Evolutionary conservation across 2,329 filamentous ascomycete genomes (phyloP), one percentile per base, ranked within the genome.

Genomic region (Dactylellina parvicollis): DNA sequence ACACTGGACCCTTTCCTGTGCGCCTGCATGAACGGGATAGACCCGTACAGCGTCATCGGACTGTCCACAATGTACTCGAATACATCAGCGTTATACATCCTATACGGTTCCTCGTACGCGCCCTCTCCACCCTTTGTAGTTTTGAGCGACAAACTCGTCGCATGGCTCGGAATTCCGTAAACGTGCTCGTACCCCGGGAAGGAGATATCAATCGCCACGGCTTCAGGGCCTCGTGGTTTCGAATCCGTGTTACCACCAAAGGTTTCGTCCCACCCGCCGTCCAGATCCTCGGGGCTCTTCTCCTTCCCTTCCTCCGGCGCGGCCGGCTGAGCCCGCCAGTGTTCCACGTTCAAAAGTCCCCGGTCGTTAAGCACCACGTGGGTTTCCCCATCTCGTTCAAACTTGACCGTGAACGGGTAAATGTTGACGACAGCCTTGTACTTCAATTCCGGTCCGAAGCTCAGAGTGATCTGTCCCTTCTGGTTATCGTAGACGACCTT

Each of bases 21-120:
- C 16, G 95, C 95, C 81, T 98, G 95, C 92, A 99, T 96, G 79
- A 98, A 91, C 1, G 95, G 95, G 77, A 99, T 98, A 5, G 92
- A 85, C n/a, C 95, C 95, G 79, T 99, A 99, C 1, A 99, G 85
- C 0, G 95, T 98, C 95, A 99, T 99, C 0, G 95, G 93, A 81
- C 92, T 98, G 81, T 98, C 91, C 78, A 97, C 86, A 78, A 96
- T 89, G 80, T 99, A 99, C 82, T 99, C 95, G 78, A 99, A 99
- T 9, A 99, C 95, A 80, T 99, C 95, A 30, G 92, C 87, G 81
- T 99, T 99, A 83, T 97, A 97, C 81, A 99, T 82, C 36, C 95
- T 88, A 82, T 99, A 99, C 0, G 95, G 95, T 75, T 99, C 92
- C 8, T 86, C 84, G 81, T 95, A 92, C 77, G 92, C 91, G 74